Conservation (phyloP, 371 early-diverging fungal genomes). For the Mortierella sp. region DNA sequence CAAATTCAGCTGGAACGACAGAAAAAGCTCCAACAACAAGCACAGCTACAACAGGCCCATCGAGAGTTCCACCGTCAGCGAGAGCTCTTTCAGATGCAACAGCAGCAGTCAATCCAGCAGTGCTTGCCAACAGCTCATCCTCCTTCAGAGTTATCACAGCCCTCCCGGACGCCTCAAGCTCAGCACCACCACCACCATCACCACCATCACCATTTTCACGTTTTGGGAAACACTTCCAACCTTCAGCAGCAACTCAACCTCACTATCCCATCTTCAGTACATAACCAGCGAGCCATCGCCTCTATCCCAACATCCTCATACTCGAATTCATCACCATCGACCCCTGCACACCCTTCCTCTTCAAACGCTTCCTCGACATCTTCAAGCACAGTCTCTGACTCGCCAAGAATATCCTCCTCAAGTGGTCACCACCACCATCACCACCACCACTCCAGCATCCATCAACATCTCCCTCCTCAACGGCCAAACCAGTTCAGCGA, state of each 20-base stretch:
- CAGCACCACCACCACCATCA: conserved; percentile 41
- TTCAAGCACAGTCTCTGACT: background rate
- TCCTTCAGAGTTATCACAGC: background rate
- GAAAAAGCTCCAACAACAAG: conserved; percentile 31
- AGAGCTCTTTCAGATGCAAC: conserved; percentile 19
- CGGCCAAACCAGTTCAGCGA: conserved; percentile 48
- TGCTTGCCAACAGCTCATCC: background rate
- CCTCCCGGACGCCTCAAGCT: background rate
- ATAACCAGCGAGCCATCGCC: background rate
- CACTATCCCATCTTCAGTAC: background rate
- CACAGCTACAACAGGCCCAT: conserved; percentile 37
- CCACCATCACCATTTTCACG: conserved; percentile 44
- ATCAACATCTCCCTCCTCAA: conserved; percentile 33
- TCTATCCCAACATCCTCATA: conserved; percentile 1
- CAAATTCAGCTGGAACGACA: conserved; percentile 25
- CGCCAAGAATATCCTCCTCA: background rate
- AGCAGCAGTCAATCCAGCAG: conserved; percentile 26
- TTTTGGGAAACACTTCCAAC: background rate
- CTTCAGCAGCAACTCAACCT: background rate
- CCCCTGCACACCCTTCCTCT: background rate
- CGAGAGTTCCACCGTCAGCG: conserved; percentile 50
- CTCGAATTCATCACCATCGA: background rate
- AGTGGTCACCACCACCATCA: conserved; percentile 22
- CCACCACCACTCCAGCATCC: conserved; percentile 13
- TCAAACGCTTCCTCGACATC: conserved; percentile 4